Evolutionary conservation across 805 yeast species (phyloP), one percentile per base, ranked within the genome.

Genomic region (Huiozyma naganishii): DNA sequence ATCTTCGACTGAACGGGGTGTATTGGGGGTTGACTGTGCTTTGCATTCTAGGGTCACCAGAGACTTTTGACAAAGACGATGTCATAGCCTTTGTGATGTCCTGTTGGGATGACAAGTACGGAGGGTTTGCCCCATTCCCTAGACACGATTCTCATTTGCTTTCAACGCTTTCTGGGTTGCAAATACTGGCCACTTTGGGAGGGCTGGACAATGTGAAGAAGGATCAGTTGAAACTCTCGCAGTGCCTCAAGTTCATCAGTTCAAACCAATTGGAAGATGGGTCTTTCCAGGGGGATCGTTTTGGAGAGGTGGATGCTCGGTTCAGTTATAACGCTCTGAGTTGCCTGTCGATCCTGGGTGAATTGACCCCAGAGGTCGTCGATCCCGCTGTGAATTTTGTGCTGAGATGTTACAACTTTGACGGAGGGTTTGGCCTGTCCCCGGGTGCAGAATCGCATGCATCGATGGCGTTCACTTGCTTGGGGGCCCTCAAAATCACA

Each of bases 391-490:
- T 77, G 1, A 66, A 66, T 0, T 90, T 78, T 63, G 74, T 90
- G 1, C 51, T 73, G 41, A 57, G 58, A 33, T 92, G 98, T 62
- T 80, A 74, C 48, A 92, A 92, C 61, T 90, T 87, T 58, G 98
- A 92, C 59, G 99, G 98, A 4, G 95, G 95, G 0, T 92, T 83
- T 69, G 98, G 98, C 0, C 69, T 85, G 64, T 77, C 78, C 7
- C 97, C 98, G 0, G 96, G 95, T 0, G 90, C 95, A 0, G 99
- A 92, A 61, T 79, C 90, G 39, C 99, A 92, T 62, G 81, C 95
- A 1, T 97, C 96, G 0, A 95, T 85, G 61, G 83, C 80, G 0
- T 88, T 87, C 54, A 85, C 94, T 0, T 88, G 95, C 48, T 59
- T 92, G 1, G 97, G 83, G 0, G 73, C 94, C 0, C 67, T 92